These are phyloP conservation scores for Fusarium chaquense DNA, from an alignment of 2,329 filamentous ascomycete genomes.

Conservation along the genomic window DNA sequence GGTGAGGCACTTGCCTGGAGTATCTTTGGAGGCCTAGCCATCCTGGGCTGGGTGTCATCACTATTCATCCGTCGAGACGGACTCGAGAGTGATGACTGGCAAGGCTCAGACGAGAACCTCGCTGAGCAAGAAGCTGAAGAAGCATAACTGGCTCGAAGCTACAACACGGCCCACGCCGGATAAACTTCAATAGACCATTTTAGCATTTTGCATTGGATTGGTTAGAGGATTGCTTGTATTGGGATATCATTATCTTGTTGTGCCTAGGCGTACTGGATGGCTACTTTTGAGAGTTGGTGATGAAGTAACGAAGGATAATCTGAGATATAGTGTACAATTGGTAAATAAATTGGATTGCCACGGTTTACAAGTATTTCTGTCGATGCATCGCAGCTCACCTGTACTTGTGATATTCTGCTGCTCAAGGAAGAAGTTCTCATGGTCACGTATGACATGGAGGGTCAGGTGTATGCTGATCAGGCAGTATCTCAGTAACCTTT, in stretches of 20 bases:
- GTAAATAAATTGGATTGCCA: conserved; percentile 1
- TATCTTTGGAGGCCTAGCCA: conserved; percentile 84
- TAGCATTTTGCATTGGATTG: conserved; percentile 10
- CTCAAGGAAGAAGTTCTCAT: background rate
- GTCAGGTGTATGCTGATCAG: background rate
- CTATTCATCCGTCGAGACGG: conserved; percentile 78
- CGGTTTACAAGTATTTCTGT: background rate
- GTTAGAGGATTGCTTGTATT: conserved; percentile 10
- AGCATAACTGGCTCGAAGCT: conserved; percentile 1
- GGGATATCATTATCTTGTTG: background rate
- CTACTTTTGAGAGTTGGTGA: conserved; percentile 4
- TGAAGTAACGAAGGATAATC: conserved; percentile 9
- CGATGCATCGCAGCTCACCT: background rate
- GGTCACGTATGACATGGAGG: background rate
- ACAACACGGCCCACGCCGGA: background rate
- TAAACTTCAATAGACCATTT: conserved; percentile 9
- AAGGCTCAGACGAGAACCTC: conserved; percentile 47
- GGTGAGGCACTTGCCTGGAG: conserved; percentile 90
- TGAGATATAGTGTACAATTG: background rate
- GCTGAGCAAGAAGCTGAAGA: conserved; percentile 16
- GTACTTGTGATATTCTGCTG: background rate
- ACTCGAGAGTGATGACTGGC: conserved; percentile 70
- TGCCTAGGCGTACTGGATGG: conserved; percentile 16
- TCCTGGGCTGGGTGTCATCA: conserved; percentile 83
- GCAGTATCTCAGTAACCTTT: background rate